These are phyloP conservation scores for Pyrus bretschneideri DNA, from an alignment of 306 rosid species.

Conservation along the genomic window DNA sequence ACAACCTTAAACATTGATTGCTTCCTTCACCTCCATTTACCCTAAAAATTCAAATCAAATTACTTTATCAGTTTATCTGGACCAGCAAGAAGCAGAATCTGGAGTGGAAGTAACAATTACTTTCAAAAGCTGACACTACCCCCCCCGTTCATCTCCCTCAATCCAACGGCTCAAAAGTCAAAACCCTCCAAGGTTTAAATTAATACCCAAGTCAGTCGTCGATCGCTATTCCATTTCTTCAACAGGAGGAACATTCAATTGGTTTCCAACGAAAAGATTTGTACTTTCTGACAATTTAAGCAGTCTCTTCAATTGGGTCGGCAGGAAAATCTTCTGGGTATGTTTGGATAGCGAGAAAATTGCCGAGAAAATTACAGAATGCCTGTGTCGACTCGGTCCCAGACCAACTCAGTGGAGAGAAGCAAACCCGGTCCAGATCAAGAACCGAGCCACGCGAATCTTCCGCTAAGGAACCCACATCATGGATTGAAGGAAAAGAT, in stretches of 20 bases:
- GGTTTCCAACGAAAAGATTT: not conserved
- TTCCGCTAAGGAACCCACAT: conserved; percentile 61
- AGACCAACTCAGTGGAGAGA: conserved; percentile 24
- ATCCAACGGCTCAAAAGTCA: conserved; percentile 35
- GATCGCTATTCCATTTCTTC: conserved; percentile 13
- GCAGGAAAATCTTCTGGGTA: conserved; percentile 24
- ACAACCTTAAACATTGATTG: conserved; percentile 1
- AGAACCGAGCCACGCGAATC: conserved; percentile 19
- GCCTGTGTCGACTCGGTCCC: conserved; percentile 93
- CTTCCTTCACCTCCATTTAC: conserved; percentile 21
- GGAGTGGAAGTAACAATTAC: conserved; percentile 11
- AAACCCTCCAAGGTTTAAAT: not conserved
- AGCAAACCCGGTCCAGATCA: conserved; percentile 25
- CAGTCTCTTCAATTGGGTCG: conserved; percentile 20
- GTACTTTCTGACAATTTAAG: conserved; percentile 1
- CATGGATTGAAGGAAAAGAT: conserved; percentile 88
- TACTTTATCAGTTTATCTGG: too few relatives aligned
- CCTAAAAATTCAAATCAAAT: conserved; percentile 2
- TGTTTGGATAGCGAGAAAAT: conserved; percentile 22
- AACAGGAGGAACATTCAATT: not conserved
- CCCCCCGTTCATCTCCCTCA: conserved; percentile 21
- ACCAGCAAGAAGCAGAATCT: conserved; percentile 13
- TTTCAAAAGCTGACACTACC: not conserved
- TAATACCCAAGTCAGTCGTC: conserved; percentile 18
- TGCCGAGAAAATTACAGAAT: conserved; percentile 25